These are phyloP conservation scores for Cinnamomum chago DNA, from an alignment of 164 flowering plant species.

Conservation along the genomic window DNA sequence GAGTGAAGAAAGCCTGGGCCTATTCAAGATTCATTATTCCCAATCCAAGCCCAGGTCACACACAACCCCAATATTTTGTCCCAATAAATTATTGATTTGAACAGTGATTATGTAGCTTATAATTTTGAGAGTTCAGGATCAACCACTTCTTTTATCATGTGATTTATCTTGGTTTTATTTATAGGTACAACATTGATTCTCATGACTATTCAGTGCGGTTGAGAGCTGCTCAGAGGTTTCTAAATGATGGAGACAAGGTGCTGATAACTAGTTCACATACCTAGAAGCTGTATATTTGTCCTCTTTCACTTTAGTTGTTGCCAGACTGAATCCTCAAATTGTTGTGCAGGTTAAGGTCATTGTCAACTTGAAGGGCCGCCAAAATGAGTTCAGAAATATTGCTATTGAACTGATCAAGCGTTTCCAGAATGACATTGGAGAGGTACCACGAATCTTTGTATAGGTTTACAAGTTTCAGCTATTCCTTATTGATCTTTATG, in stretches of 20 bases:
- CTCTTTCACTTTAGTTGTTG: neutral
- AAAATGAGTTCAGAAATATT: conserved; percentile 69
- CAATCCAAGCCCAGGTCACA: too few relatives aligned
- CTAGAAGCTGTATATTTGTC: neutral
- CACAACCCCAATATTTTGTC: too few relatives aligned
- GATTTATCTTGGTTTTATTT: neutral
- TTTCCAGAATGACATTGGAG: conserved; percentile 81
- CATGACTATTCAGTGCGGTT: conserved; percentile 90
- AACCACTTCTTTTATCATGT: neutral
- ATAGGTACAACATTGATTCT: conserved; percentile 85
- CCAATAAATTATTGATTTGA: neutral
- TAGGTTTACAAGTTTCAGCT: neutral
- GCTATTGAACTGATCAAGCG: conserved; percentile 83
- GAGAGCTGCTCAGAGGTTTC: conserved; percentile 74
- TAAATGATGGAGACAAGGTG: conserved; percentile 90
- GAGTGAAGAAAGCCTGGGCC: neutral
- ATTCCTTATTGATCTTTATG: neutral
- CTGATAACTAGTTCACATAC: neutral
- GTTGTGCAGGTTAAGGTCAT: conserved; percentile 76
- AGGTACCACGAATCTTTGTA: conserved; percentile 41
- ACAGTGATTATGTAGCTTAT: neutral
- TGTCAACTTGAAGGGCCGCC: conserved; percentile 88
- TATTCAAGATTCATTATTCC: too few relatives aligned
- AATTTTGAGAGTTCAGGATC: neutral
- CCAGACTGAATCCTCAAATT: conserved; percentile 8